Conservation (phyloP, 2,329 filamentous ascomycete species). For the Diplodia intermedia region DNA sequence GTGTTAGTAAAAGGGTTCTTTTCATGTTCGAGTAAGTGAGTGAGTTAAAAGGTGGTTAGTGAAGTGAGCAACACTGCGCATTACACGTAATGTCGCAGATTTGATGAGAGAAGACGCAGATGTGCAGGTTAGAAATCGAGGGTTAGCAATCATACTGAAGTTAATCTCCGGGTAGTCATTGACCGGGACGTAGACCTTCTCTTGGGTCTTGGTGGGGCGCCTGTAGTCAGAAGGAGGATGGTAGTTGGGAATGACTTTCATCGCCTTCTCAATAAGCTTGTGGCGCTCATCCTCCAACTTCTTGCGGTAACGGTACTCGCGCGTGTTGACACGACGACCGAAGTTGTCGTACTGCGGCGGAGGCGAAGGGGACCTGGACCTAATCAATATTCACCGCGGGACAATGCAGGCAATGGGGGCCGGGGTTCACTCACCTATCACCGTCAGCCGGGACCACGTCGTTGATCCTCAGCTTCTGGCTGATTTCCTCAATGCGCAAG, state of each 20-base stretch:
- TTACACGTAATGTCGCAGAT: constrained; percentile 44
- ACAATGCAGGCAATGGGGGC: constrained; percentile 35
- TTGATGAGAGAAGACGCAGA: constrained; percentile 43
- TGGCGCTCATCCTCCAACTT: constrained; percentile 97
- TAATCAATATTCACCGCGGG: constrained; percentile 33
- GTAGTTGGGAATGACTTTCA: constrained; percentile 99
- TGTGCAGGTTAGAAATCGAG: constrained; percentile 64
- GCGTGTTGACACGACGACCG: constrained; percentile 97
- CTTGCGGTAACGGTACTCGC: constrained; percentile 98
- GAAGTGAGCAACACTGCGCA: constrained; percentile 49
- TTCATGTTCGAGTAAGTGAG: constrained; percentile 16
- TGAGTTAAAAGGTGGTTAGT: constrained; percentile 47
- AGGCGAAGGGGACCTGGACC: constrained; percentile 84
- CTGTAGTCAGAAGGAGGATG: constrained; percentile 98
- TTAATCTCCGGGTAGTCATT: constrained; percentile 99
- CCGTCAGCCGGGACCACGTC: constrained; percentile 97
- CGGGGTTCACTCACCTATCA: constrained; percentile 72
- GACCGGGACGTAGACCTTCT: constrained; percentile 99
- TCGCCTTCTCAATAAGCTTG: constrained; percentile 97
- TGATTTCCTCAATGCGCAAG: constrained; percentile 97
- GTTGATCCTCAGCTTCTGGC: constrained; percentile 98
- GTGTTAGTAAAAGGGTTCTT: constrained; percentile 75
- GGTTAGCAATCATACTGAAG: constrained; percentile 99
- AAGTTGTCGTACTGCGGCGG: constrained; percentile 99
- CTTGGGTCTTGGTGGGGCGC: constrained; percentile 98